phyloP scores from a whole-genome alignment of 805 yeast species.

The Zygosaccharomyces siamensis region DNA sequence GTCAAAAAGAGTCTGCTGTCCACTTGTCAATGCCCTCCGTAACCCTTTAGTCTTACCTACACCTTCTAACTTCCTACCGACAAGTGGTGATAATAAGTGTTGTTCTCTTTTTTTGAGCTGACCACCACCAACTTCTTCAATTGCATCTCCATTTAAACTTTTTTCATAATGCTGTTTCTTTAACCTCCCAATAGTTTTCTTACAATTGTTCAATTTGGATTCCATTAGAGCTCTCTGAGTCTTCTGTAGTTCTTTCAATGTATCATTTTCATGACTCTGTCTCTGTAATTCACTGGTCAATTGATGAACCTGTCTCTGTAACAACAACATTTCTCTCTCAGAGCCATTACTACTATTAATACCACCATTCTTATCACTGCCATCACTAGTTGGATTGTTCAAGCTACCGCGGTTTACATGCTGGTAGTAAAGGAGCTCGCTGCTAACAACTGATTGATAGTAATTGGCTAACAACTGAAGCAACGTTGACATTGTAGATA shows the following conservation, averaged over 20 bases:
- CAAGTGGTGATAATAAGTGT: conserved; percentile 27
- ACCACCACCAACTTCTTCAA: conserved; percentile 3
- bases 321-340: conserved; percentile 31
- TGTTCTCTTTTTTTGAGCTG: conserved; percentile 9
- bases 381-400: neutral
- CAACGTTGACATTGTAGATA: conserved; percentile 20
- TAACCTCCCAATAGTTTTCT: conserved; percentile 29
- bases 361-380: neutral
- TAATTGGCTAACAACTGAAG: conserved; percentile 27
- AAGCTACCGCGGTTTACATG: conserved; percentile 4
- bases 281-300: conserved; percentile 33
- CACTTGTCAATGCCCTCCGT: conserved; percentile 20
- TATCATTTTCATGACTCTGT: conserved; percentile 31
- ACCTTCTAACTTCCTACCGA: conserved; percentile 16
- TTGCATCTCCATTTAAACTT: neutral
- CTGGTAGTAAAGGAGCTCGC: conserved; percentile 25
- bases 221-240: conserved; percentile 35
- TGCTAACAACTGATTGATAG: conserved; percentile 28
- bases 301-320: conserved; percentile 36
- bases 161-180: conserved; percentile 15
- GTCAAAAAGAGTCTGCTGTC: conserved; percentile 23
- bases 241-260: conserved; percentile 31
- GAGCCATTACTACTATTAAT: neutral
- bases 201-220: conserved; percentile 35
- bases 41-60: conserved; percentile 19